These are phyloP conservation scores for Panellus pusillus DNA, from an alignment of 768 basidiomycete species.

Conservation along the genomic window DNA sequence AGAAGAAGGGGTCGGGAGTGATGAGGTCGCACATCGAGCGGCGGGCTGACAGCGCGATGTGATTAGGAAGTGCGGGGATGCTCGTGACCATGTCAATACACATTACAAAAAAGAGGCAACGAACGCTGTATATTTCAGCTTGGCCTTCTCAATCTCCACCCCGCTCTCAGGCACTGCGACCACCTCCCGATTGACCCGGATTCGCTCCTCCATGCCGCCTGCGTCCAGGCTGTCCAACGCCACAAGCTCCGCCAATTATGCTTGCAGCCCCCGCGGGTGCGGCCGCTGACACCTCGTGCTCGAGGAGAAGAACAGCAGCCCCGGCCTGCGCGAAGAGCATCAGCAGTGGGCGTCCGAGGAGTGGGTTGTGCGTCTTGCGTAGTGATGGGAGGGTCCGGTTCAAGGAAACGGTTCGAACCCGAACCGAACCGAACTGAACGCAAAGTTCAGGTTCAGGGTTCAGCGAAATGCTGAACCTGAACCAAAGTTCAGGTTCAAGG, in stretches of 20 bases:
- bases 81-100: no score
- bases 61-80: no score
- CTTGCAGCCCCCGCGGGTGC: conserved; percentile 11
- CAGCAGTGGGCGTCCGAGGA: conserved; percentile 57
- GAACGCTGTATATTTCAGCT: conserved; percentile 2
- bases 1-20: no score
- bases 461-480: no score
- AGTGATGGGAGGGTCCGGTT: no score
- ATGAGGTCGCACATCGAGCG: no score
- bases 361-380: conserved; percentile 39
- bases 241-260: conserved; percentile 6
- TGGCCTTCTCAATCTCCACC: conserved; percentile 4
- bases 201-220: conserved; percentile 11
- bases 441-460: no score
- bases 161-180: not conserved
- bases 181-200: conserved; percentile 8
- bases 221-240: not conserved
- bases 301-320: conserved; percentile 52
- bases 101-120: no score
- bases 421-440: no score
- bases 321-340: conserved; percentile 57
- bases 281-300: conserved; percentile 66
- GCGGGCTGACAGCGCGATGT: no score
- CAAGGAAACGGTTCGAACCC: no score
- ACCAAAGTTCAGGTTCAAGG: no score